Evolutionary conservation across 768 basidiomycete species (phyloP).

Genomic region (Mycena polygramma): DNA sequence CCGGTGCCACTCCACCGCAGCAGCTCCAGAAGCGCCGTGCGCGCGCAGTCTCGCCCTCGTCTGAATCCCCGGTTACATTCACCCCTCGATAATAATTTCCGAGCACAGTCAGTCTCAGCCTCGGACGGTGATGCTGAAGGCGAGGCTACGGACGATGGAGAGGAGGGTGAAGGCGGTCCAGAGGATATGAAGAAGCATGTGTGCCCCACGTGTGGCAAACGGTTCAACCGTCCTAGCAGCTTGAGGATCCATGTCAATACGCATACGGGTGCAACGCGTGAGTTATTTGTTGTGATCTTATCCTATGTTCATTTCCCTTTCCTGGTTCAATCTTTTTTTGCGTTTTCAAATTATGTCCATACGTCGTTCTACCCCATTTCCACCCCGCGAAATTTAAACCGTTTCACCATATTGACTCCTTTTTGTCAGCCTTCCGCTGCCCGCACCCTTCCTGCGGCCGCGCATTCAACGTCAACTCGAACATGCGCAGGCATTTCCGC

Average conservation of each 20-base stretch:
- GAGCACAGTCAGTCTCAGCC: not conserved
- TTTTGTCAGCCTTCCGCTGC: conserved; percentile 70
- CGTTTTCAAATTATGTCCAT: not conserved
- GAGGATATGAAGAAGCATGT: conserved; percentile 60
- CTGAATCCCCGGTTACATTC: not conserved
- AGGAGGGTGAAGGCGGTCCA: conserved; percentile 41
- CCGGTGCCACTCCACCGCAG: not conserved
- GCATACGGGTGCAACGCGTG: conserved; percentile 80
- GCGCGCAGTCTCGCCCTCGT: not conserved
- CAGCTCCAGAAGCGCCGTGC: not conserved
- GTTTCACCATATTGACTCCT: too few relatives aligned
- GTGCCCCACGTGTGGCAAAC: conserved; percentile 68
- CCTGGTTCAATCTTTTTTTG: too few relatives aligned
- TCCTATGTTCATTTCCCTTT: too few relatives aligned
- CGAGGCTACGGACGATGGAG: conserved; percentile 31
- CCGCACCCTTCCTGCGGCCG: conserved; percentile 81
- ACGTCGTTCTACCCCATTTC: too few relatives aligned
- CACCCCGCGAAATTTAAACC: too few relatives aligned
- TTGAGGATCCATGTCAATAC: conserved; percentile 76
- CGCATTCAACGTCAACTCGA: conserved; percentile 87
- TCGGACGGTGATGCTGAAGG: conserved; percentile 14
- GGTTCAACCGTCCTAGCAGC: conserved; percentile 79
- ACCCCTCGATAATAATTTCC: not conserved
- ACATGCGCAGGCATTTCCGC: conserved; percentile 85
- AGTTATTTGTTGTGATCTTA: conserved; percentile 38